Percentiles rank a stretch among this genome's conserved stretches.
phyloP scores from a whole-genome alignment of 768 basidiomycete genomes.

The Collybia sordida region DNA sequence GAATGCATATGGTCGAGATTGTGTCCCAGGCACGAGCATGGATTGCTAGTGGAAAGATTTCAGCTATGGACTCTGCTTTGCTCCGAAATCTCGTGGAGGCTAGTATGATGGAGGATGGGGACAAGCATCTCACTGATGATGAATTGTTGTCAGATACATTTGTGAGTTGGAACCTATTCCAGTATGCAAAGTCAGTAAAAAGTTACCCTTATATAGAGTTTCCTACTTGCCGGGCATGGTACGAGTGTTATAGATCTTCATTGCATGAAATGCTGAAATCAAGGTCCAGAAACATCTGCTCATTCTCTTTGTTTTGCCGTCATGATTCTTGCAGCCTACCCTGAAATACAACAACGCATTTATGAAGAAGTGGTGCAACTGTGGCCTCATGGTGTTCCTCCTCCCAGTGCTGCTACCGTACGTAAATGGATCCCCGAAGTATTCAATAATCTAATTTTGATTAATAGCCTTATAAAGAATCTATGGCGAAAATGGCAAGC shows the following conservation, averaged over 20 bases:
- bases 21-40: constrained; percentile 36
- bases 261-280: background rate
- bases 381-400: constrained; percentile 38
- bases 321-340: constrained; percentile 46
- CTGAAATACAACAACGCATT: constrained; percentile 45
- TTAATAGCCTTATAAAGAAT: constrained; percentile 38
- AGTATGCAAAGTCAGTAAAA: background rate
- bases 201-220: constrained; percentile 26
- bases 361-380: constrained; percentile 36
- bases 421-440: constrained; percentile 1
- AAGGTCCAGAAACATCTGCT: constrained; percentile 43
- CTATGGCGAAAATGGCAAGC: constrained; percentile 34
- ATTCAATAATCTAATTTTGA: background rate
- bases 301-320: constrained; percentile 44
- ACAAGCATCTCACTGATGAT: constrained; percentile 35
- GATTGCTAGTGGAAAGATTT: constrained; percentile 23
- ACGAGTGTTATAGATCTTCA: background rate
- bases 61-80: constrained; percentile 32
- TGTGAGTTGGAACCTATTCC: constrained; percentile 25
- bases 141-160: constrained; percentile 50
- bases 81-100: constrained; percentile 46
- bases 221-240: constrained; percentile 53
- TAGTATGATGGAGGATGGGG: constrained; percentile 37
- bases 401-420: constrained; percentile 25
- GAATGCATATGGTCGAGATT: constrained; percentile 39